Evolutionary conservation across 768 basidiomycete species (phyloP).

Genomic region (Hysterangium stoloniferum): DNA sequence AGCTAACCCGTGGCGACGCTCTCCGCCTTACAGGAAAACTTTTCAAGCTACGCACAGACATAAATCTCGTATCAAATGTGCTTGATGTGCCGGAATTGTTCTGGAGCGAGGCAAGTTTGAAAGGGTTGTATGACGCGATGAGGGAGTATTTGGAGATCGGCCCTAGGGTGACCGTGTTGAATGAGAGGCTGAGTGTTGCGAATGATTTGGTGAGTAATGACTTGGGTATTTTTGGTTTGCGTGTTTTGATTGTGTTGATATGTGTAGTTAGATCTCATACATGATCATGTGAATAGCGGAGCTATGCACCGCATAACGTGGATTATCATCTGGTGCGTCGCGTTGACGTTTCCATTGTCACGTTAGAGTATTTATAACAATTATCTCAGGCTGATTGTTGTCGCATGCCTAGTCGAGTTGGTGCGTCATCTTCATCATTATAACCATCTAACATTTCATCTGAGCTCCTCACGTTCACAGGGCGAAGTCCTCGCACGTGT

Average conservation of each 20-base stretch:
- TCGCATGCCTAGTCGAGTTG: constrained; percentile 82
- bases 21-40: constrained; percentile 63
- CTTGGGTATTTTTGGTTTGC: constrained; percentile 4
- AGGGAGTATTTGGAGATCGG: constrained; percentile 93
- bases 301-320: constrained; percentile 89
- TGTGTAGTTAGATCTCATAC: constrained; percentile 82
- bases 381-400: constrained; percentile 70
- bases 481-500: constrained; percentile 79
- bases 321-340: constrained; percentile 55
- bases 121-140: constrained; percentile 85
- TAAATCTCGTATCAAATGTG: constrained; percentile 88
- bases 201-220: constrained; percentile 69
- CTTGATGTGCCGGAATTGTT: constrained; percentile 91
- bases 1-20: constrained; percentile 72
- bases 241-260: neutral
- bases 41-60: constrained; percentile 82
- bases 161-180: constrained; percentile 72
- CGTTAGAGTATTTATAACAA: constrained; percentile 17
- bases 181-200: constrained; percentile 81
- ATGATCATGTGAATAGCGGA: constrained; percentile 84
- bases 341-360: constrained; percentile 32
- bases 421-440: constrained; percentile 37
- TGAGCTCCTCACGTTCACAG: constrained; percentile 27
- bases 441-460: neutral
- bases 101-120: constrained; percentile 89